Evolutionary conservation across 1,284 basidiomycete species (phyloP).

Genomic region (Phellinidium pouzarii): DNA sequence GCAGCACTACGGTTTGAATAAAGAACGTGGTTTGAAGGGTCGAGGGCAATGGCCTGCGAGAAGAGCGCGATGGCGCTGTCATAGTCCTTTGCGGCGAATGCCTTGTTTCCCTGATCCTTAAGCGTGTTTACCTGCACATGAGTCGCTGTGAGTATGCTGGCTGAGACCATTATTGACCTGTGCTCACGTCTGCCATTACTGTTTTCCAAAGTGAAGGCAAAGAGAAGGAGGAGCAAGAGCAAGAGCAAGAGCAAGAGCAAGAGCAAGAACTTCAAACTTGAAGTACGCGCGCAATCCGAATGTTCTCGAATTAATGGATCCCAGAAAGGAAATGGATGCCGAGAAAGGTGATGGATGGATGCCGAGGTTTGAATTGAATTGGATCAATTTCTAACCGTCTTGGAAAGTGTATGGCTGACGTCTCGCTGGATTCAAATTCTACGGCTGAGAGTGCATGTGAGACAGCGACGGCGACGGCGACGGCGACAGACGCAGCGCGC

Average conservation of each 20-base stretch:
- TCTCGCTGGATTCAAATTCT: no score
- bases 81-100: constrained; percentile 91
- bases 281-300: no score
- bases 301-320: neutral
- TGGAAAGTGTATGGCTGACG: neutral
- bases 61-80: constrained; percentile 85
- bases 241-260: no score
- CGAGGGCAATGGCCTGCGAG: constrained; percentile 80
- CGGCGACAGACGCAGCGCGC: no score
- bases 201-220: neutral
- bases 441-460: neutral
- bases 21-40: constrained; percentile 81
- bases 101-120: constrained; percentile 95
- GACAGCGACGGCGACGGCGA: neutral
- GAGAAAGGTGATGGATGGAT: no score
- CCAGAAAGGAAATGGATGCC: no score
- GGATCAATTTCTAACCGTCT: no score
- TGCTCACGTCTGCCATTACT: constrained; percentile 15
- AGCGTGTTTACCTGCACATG: constrained; percentile 39
- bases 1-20: constrained; percentile 93
- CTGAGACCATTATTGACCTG: neutral
- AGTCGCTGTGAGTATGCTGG: neutral
- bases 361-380: no score
- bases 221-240: no score
- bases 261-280: no score